Percentiles rank a stretch among this genome's conserved stretches.
Evolutionary conservation across 163 green algal species (phyloP).

Genomic region (Coccomyxa subellipsoidea): DNA sequence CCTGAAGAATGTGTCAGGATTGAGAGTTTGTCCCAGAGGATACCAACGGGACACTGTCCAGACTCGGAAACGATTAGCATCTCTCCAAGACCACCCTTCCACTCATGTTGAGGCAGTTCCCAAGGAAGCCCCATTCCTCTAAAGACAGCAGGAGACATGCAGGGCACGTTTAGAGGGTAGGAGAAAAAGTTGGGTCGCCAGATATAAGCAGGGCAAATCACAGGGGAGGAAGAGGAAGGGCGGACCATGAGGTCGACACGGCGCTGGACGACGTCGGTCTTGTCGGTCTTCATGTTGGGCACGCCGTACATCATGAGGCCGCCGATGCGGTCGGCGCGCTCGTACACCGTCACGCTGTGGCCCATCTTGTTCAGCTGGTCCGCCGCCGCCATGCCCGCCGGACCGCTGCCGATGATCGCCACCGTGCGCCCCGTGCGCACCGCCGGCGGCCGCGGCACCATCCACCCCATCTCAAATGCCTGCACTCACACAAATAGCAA

Average conservation of each 20-base stretch:
- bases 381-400: slow-evolving; percentile 86
- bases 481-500: too few species aligned
- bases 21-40: too few species aligned
- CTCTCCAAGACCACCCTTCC: too few species aligned
- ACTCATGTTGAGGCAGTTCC: too few species aligned
- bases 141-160: too few species aligned
- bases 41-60: too few species aligned
- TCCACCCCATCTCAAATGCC: slow-evolving; percentile 92
- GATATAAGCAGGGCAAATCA: not conserved
- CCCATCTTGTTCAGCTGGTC: slow-evolving; percentile 77
- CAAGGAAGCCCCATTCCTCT: too few species aligned
- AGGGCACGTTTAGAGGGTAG: too few species aligned
- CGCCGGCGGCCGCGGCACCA: slow-evolving; percentile 77
- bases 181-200: too few species aligned
- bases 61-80: too few species aligned
- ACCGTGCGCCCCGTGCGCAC: slow-evolving; percentile 78
- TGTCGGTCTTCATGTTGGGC: slow-evolving; percentile 95
- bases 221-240: not conserved
- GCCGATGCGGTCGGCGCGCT: slow-evolving; percentile 63
- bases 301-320: slow-evolving; percentile 87
- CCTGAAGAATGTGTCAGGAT: too few species aligned
- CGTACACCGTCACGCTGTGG: slow-evolving; percentile 92
- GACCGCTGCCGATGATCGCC: slow-evolving; percentile 85
- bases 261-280: slow-evolving; percentile 90
- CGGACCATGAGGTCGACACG: slow-evolving; percentile 89